Base-by-base conservation (phyloP, 805 yeast species). In the Lachancea waltii region DNA sequence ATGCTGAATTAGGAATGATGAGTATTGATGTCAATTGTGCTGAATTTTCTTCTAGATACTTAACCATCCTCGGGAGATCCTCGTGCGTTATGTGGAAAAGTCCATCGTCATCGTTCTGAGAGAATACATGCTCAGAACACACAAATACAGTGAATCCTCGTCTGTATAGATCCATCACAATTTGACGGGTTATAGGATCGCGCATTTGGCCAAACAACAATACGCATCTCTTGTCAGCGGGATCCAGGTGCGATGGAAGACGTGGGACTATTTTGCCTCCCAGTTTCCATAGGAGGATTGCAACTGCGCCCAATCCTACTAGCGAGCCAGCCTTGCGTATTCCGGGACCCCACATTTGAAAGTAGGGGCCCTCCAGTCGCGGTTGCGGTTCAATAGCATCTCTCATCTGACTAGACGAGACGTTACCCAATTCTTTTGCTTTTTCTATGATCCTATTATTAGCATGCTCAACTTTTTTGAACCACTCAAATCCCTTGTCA, bases 111-210 rank as follows among this genome's bases (percentile, higher is more conserved):
- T 55, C 56, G 20, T 46, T 46, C 18, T 49, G 43, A 17, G 49
- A 47, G 26, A 44, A 46, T 7, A 35, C 42, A 10, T 41, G 40
- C 7, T 53, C 52, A 15, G 64, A 53, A 35, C 63, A 58, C 10
- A 61, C 51, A 32, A 56, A 58, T 3, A 61, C 53, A 5, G 51
- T 50, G 30, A 51, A 61, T 16, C 60, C 48, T 40, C 64, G 57
- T 35, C 58, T 49, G 39, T 58, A 56, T 14, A 61, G 45, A 41
- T 61, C 65, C 50, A 56, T 51, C 3, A 59, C 64, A 40, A 60
- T 62, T 10, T 56, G 50, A 34, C 64, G 53, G 3, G 62, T 48
- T 7, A 59, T 51, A 5, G 67, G 64, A 46, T 61, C 64, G 16
- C 51, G 53, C 51, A 55, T 54, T 35, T 58, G 56, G 1, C 66